Evolutionary conservation across 495 filamentous ascomycete species (phyloP), one percentile per base, ranked within the genome.

Genomic region (Xylaria nigripes): DNA sequence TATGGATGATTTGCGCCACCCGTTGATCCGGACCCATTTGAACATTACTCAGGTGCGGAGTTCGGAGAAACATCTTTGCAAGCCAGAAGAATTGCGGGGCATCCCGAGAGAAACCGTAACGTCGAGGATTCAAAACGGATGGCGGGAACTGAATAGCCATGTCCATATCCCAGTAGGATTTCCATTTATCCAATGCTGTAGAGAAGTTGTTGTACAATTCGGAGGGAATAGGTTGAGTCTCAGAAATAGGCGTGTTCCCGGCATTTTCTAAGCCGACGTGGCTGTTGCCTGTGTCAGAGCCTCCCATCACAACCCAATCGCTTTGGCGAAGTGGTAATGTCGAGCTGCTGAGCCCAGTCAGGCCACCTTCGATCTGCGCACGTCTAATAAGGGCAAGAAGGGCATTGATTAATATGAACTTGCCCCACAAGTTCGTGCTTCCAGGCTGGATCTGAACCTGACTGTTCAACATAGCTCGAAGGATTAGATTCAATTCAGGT

Each of bases 341-440:
- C 12, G 67, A 67, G 1, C 72, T 67, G 57, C 67, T 60, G 40
- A 62, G 63, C 16, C 65, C 50, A 21, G 69, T 56, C 36, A 70
- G 46, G 9, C 59, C 62, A 21, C 70, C 66, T 32, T 63, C 57
- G 21, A 68, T 50, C 59, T 72, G 65, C 25, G 60, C 66, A 46
- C 60, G 64, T 44, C 74, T 73, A 43, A 84, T 72, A 48, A 82
- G 71, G 21, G 77, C 71, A 48, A 82, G 75, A 16, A 85, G 63
- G 6, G 80, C 80, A 51, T 87, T 82, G 9, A 87, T 75, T n/a
- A 86, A 59, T 29, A 87, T 79, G 54, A 86, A 86, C 54, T 87
- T 87, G 7, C 79, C 80, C 56, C 80, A 83, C 0, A 81, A 66
- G 49, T 86, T 87, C 2, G 84, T 86, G 9, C 73, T 71, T 10